Base-by-base conservation (phyloP, 371 early-diverging fungal genomes). In the Mucor irregularis region DNA sequence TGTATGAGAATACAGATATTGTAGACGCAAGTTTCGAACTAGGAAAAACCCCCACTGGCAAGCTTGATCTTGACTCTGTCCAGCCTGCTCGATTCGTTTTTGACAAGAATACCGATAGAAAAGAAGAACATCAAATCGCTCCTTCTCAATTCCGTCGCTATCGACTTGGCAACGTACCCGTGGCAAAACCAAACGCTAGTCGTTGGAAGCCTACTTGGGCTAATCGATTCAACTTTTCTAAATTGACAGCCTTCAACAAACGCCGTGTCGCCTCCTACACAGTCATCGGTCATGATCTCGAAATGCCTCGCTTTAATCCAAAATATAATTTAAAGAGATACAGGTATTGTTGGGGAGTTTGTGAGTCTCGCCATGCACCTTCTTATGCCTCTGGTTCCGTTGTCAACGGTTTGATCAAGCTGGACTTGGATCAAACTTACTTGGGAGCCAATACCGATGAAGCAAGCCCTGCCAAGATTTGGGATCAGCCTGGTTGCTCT, bases 231-330 rank as follows among this genome's bases (percentile, higher is more conserved):
- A 40, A 45, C 0, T 31, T 64, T 1, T 50, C 44, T 8, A 59
- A 61, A 6, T 55, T 68, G 38, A 56, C 60, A 0, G 55, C 59
- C 14, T 71, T 57, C 58, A 72, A 74, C 31, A 61, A 68, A 24
- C 70, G 74, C 11, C 73, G 75, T 11, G 68, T 71, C 7, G 80
- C 80, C 1, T 68, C 74, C 8, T 79, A 76, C 44, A 43, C 39
- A 5, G 69, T 74, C 0, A 53, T 79, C 14, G 80, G 73, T 14
- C 52, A 64, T 51, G 82, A 83, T 64, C 62, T 85, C 26, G 87
- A 89, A 57, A 58, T 86, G 25, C 84, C 87, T 19, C 59, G 82
- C 0, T 80, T 87, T 56, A 85, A 85, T 59, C 80, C 83, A 17
- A 49, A 45, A 0, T 70, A 56, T 33, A 74, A 71, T 35, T 52